These are phyloP conservation scores for Infundibulicybe gibba DNA, from an alignment of 768 basidiomycete species.

Conservation along the genomic window DNA sequence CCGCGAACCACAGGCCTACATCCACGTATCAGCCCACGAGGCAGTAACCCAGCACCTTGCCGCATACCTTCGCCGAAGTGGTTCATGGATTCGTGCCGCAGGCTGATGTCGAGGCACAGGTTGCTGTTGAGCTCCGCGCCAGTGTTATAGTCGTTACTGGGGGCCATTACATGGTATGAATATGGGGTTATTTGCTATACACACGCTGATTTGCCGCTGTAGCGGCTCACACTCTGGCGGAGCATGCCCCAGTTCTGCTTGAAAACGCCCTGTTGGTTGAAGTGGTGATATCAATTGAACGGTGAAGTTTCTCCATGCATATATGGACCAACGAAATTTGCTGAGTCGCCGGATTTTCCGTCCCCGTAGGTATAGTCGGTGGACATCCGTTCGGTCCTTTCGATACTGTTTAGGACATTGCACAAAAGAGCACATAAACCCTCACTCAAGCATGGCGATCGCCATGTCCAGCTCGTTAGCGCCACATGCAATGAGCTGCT, in stretches of 20 bases:
- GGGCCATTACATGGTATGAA: neutral
- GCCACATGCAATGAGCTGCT: slow-evolving; percentile 8
- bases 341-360: slow-evolving; percentile 6
- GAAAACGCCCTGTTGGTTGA: slow-evolving; percentile 5
- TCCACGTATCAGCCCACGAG: neutral
- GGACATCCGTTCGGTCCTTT: slow-evolving; percentile 7
- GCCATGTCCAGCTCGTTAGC: slow-evolving; percentile 6
- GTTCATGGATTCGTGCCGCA: slow-evolving; percentile 8
- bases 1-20: slow-evolving; percentile 5
- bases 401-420: too few species aligned
- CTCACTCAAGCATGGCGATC: slow-evolving; percentile 9
- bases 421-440: neutral
- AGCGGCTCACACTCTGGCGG: slow-evolving; percentile 4
- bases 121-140: slow-evolving; percentile 9
- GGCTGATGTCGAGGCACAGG: slow-evolving; percentile 7
- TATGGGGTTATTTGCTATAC: neutral
- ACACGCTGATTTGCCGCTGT: slow-evolving; percentile 6
- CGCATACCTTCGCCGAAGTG: slow-evolving; percentile 9
- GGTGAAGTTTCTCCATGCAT: neutral
- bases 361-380: slow-evolving; percentile 8
- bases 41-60: too few species aligned
- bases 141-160: slow-evolving; percentile 6
- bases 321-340: slow-evolving; percentile 3
- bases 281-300: neutral
- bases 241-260: slow-evolving; percentile 12